Conservation (phyloP, 805 yeast genomes). For the Candida lessepsii region DNA sequence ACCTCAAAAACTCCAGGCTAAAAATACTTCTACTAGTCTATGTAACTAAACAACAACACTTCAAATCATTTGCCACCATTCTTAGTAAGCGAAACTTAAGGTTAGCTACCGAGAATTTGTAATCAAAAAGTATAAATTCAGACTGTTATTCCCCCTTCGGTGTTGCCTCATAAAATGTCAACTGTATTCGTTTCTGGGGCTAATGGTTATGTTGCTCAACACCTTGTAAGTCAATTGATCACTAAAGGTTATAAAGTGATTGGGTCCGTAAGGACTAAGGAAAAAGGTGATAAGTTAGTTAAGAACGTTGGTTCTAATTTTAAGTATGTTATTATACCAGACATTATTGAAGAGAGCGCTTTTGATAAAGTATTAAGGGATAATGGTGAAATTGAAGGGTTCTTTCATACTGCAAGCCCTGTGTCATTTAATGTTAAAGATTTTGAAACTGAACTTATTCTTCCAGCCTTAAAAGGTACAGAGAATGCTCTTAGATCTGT, state of each 20-base stretch:
- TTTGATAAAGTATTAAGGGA: slow-evolving; percentile 27
- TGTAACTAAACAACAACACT: too few species aligned
- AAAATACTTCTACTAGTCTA: too few species aligned
- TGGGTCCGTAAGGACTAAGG: slow-evolving; percentile 49
- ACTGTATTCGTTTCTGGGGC: slow-evolving; percentile 45
- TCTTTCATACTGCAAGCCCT: slow-evolving; percentile 34
- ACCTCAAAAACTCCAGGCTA: too few species aligned
- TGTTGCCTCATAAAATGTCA: too few species aligned
- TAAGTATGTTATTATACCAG: slow-evolving; percentile 24
- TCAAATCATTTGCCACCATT: too few species aligned
- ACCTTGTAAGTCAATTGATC: slow-evolving; percentile 43
- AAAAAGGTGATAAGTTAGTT: slow-evolving; percentile 41
- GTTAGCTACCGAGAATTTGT: too few species aligned
- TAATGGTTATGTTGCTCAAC: slow-evolving; percentile 55
- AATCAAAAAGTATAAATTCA: too few species aligned
- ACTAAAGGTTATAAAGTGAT: slow-evolving; percentile 44
- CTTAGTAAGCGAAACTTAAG: too few species aligned
- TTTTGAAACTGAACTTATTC: slow-evolving; percentile 20
- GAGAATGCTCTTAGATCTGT: slow-evolving; percentile 36
- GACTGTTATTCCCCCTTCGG: too few species aligned
- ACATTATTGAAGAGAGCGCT: slow-evolving; percentile 22
- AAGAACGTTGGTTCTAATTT: slow-evolving; percentile 16
- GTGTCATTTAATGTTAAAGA: slow-evolving; percentile 19
- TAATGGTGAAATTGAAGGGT: slow-evolving; percentile 26
- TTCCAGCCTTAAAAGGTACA: slow-evolving; percentile 36